Base-by-base conservation (phyloP, 2,329 filamentous ascomycete species). In the Beauveria varroae region DNA sequence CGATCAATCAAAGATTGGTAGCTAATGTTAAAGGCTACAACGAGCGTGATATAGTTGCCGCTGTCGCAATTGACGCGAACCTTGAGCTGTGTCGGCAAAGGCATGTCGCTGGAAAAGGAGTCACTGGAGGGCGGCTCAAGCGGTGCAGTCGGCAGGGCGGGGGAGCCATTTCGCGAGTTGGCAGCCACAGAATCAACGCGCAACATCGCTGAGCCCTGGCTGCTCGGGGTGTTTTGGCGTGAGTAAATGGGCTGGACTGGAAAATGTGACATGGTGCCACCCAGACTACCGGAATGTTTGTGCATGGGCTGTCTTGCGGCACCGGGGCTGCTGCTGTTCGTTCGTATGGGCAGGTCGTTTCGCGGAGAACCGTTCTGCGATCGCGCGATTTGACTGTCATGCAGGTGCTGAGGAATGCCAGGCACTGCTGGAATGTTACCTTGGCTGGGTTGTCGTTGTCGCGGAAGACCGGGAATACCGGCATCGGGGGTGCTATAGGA, bases 401-500 rank as follows among this genome's bases (percentile, higher is more conserved):
- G 81, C 55, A 88, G 74, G 66, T 92, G 89, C 22, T 87, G 77
- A 26, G 90, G 89, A 57, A 93, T 92, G 6, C 89, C 88, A 8
- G 89, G 89, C 14, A 93, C 88, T 12, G 84, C 85, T 5, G 89
- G 89, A 6, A 91, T 82, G 63, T 77, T 72, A 67, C 72, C 78
- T 74, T 74, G 79, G 72, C 78, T 81, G 71, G 74, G 79, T 73
- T 84, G 83, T 65, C 80, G 77, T 58, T 78, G 79, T 65, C 86
- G 80, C 70, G 81, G 79, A 54, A 81, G 81, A 65, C 83, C 81
- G 58, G 86, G 83, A 58, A 83, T 87, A 66, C 96, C 91, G 67
- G 96, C 96, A 72, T 98, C 93, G 8, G 95, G 93, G 65, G 93
- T 97, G 76, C 93, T 98, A 69, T 96, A 96, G 43, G 93, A 96